Base-by-base conservation (phyloP, 306 rosid genomes). In the Datisca glomerata region DNA sequence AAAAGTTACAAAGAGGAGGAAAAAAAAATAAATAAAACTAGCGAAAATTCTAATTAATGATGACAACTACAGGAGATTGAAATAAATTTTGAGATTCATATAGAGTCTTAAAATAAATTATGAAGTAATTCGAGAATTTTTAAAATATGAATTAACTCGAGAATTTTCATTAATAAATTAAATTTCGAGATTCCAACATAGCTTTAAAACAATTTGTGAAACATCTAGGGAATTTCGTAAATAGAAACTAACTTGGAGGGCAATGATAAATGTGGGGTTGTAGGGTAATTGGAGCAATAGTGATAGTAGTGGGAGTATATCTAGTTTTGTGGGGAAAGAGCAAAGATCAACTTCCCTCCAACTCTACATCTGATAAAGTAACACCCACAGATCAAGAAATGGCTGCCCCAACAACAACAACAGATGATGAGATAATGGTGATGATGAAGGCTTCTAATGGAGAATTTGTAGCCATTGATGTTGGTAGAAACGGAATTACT, bases 311-410 rank as follows among this genome's bases (percentile, higher is more conserved):
- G 23, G 74, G 79, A 1, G 40, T 59, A 15, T 55, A 63, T 17
- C 10, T 59, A 24, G 57, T 59, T 31, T 48, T 63, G 20, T 72
- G 80, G 72, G 80, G 71, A 0, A 63, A 55, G 41, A 59, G 53
- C 39, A 51, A 43, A 16, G 72, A 63, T 21, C 39, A 40, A 18
- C 3, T 37, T 36, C 18, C 56, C 61, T 19, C 43, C 21, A n/a
- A 31, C 12, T 19, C 50, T 13, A 7, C 34, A n/a, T 18, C 16
- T 12, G 33, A 32, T 12, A 38, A 21, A n/a, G 42, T 4, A 33
- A 12, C 34, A 8, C 24, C 31, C 19, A 31, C 42, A 4, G 42
- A 49, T n/a, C 31, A 49, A 25, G 38, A 24, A 49, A 14, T 19
- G 48, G 53, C n/a, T 11, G 40, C 25, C 41, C 62, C 52, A 12